phyloP scores from a whole-genome alignment of 1,284 basidiomycete genomes.

The Cystobasidium slooffiae region DNA sequence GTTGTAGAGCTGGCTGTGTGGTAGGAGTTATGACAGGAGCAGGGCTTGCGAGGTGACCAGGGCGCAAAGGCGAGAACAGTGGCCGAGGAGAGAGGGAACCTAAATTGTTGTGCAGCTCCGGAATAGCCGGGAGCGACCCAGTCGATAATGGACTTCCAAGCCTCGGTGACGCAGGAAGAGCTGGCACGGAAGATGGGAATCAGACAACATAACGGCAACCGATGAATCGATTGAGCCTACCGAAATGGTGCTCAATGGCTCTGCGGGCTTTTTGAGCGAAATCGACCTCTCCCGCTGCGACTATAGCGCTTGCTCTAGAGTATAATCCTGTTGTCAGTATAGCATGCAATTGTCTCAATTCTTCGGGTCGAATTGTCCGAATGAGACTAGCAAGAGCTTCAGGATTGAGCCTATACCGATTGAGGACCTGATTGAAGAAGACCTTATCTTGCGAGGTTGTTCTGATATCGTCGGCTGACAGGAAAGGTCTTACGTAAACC shows the following conservation, averaged over 20 bases:
- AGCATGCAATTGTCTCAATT: constrained; percentile 14
- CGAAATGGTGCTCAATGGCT: neutral
- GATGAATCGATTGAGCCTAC: neutral
- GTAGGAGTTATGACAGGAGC: neutral
- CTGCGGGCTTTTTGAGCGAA: constrained; percentile 3
- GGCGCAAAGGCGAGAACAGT: neutral
- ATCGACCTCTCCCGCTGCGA: neutral
- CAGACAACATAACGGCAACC: neutral
- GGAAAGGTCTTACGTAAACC: constrained; percentile 13
- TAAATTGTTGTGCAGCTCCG: neutral
- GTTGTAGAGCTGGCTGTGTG: neutral
- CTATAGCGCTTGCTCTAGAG: neutral
- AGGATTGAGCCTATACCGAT: neutral
- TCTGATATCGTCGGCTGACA: constrained; percentile 14
- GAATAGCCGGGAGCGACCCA: neutral
- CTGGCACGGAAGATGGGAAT: neutral
- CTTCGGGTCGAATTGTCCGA: neutral
- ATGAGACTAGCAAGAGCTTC: neutral
- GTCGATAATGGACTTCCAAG: too few relatives aligned
- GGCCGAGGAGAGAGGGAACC: constrained; percentile 2
- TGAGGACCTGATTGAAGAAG: neutral
- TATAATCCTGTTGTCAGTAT: neutral
- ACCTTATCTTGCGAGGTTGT: constrained; percentile 5
- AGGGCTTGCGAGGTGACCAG: neutral
- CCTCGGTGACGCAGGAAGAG: too few relatives aligned